phyloP scores from a whole-genome alignment of 2,329 filamentous ascomycete genomes.

The Nothophaeocryptopus gaeumannii region DNA sequence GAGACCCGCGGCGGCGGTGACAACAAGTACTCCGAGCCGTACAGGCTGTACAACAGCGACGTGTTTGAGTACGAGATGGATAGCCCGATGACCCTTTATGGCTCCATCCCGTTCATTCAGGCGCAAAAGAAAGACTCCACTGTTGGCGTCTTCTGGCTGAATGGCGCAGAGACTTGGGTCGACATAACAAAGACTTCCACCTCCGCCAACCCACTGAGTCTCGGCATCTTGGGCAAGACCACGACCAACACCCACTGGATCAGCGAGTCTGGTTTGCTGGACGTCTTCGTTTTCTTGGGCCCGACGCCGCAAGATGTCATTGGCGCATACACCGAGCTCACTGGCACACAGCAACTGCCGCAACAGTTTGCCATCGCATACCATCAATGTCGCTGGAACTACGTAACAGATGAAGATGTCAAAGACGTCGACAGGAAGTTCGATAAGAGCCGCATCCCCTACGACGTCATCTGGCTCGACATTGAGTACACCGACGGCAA shows the following conservation, averaged over 20 bases:
- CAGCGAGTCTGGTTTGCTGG: conserved; percentile 83
- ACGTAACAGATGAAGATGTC: conserved; percentile 93
- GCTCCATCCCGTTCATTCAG: conserved; percentile 97
- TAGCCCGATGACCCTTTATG: conserved; percentile 97
- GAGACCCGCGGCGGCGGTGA: conserved; percentile 79
- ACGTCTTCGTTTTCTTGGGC: conserved; percentile 92
- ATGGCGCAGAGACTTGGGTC: conserved; percentile 94
- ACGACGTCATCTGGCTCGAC: conserved; percentile 98
- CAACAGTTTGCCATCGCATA: conserved; percentile 91
- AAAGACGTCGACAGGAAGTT: conserved; percentile 95
- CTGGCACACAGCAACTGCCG: conserved; percentile 85
- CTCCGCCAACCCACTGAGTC: conserved; percentile 70
- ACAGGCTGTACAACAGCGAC: conserved; percentile 92
- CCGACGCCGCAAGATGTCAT: conserved; percentile 80
- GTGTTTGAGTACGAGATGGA: conserved; percentile 98
- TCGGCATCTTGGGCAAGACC: conserved; percentile 66
- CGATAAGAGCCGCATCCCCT: conserved; percentile 91
- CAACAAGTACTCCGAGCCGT: conserved; percentile 82
- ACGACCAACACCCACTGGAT: conserved; percentile 95
- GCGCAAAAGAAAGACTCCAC: conserved; percentile 91
- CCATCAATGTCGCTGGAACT: conserved; percentile 99
- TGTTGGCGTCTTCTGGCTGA: conserved; percentile 96
- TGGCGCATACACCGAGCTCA: conserved; percentile 81
- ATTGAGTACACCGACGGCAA: conserved; percentile 96
- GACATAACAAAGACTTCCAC: conserved; percentile 82